These are phyloP conservation scores for Ulmus americana DNA, from an alignment of 331 rosid species.

Conservation along the genomic window DNA sequence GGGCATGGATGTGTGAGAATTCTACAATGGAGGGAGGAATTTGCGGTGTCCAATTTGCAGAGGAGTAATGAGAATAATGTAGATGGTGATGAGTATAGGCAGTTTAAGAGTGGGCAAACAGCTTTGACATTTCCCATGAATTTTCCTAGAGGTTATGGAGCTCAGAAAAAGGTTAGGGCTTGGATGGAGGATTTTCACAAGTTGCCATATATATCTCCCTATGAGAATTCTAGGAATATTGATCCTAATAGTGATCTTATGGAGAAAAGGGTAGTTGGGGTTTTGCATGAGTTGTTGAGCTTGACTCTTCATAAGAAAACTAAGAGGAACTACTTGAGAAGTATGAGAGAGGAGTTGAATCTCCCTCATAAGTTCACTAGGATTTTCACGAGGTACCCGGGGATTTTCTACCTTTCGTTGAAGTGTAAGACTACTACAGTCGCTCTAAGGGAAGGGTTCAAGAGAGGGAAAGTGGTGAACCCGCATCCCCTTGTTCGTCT, in stretches of 20 bases:
- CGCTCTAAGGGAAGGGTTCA: conserved; percentile 68
- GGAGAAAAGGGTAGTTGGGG: conserved; percentile 93
- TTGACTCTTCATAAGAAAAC: conserved; percentile 83
- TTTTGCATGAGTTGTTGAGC: conserved; percentile 76
- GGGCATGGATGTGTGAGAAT: conserved; percentile 42
- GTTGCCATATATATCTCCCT: conserved; percentile 78
- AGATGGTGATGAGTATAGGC: conserved; percentile 48
- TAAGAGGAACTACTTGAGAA: conserved; percentile 73
- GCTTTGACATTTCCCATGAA: conserved; percentile 66
- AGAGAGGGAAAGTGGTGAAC: conserved; percentile 62
- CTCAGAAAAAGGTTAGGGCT: conserved; percentile 61
- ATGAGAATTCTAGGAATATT: conserved; percentile 50
- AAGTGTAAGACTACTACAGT: conserved; percentile 87
- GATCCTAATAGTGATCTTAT: conserved; percentile 82
- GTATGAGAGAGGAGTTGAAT: conserved; percentile 78
- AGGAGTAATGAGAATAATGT: conserved; percentile 42
- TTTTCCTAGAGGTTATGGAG: conserved; percentile 87
- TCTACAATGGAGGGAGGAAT: conserved; percentile 51
- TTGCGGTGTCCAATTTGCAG: conserved; percentile 64
- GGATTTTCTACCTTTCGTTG: conserved; percentile 73
- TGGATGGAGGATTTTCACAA: conserved; percentile 98
- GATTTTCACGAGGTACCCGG: conserved; percentile 74
- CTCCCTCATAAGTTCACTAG: conserved; percentile 84
- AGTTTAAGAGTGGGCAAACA: conserved; percentile 60
- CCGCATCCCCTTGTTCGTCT: conserved; percentile 62